phyloP scores from a whole-genome alignment of 306 rosid genomes.

The Fragaria ananassa region DNA sequence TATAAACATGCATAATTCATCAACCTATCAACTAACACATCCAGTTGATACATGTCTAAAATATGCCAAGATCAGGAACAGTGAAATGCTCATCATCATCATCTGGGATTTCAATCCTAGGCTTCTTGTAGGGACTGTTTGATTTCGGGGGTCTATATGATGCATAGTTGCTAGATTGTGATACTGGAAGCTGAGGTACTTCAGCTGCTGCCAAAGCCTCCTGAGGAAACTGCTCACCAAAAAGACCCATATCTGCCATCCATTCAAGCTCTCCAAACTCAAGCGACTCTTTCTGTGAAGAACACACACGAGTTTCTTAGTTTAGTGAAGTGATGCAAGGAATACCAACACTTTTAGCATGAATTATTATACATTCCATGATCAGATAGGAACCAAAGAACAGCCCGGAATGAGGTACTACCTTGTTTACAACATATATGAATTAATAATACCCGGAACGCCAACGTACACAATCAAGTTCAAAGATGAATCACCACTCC shows the following conservation, averaged over 20 bases:
- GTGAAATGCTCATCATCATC: slow-evolving; percentile 82
- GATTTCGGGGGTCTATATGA: slow-evolving; percentile 55
- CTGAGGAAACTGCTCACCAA: slow-evolving; percentile 61
- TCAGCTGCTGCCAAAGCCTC: slow-evolving; percentile 81
- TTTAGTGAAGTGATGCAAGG: no score
- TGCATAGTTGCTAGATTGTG: slow-evolving; percentile 41
- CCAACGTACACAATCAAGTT: background rate
- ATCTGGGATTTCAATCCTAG: slow-evolving; percentile 53
- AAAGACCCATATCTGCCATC: slow-evolving; percentile 70
- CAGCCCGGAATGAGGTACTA: background rate
- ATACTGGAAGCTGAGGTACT: slow-evolving; percentile 79
- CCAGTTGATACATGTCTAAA: background rate
- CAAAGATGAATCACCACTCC: background rate
- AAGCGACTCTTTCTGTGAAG: slow-evolving; percentile 59
- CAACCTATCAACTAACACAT: slow-evolving; percentile 14
- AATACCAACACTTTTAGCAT: background rate
- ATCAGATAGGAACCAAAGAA: background rate
- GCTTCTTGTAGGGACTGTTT: slow-evolving; percentile 58
- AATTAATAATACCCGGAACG: background rate
- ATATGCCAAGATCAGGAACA: slow-evolving; percentile 87
- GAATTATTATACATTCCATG: background rate
- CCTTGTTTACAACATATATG: background rate
- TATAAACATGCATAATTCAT: slow-evolving; percentile 25
- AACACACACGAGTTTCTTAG: background rate
- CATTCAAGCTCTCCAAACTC: slow-evolving; percentile 93